These are phyloP conservation scores for Chalciporus piperatoides DNA, from an alignment of 1,284 basidiomycete genomes.

Conservation along the genomic window DNA sequence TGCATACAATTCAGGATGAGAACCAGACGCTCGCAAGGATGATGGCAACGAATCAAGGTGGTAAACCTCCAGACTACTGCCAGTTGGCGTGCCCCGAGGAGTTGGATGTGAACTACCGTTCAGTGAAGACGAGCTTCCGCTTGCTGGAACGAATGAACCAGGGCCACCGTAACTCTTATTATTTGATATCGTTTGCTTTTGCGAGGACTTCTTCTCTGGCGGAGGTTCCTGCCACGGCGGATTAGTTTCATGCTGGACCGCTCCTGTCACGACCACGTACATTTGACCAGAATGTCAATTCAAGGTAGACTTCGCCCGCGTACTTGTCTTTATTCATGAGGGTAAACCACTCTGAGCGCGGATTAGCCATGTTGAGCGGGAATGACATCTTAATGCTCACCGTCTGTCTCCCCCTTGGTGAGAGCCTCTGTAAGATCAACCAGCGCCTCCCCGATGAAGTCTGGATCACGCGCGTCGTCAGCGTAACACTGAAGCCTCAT, in stretches of 20 bases:
- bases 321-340: conserved; percentile 89
- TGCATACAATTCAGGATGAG: conserved; percentile 67
- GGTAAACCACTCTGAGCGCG: conserved; percentile 84
- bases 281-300: conserved; percentile 95
- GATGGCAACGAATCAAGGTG: conserved; percentile 56
- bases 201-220: conserved; percentile 62
- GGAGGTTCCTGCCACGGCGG: conserved; percentile 54
- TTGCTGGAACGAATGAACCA: conserved; percentile 65
- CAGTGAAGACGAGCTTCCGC: conserved; percentile 34
- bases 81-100: conserved; percentile 38
- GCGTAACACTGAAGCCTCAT: conserved; percentile 90
- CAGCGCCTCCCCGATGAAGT: conserved; percentile 88
- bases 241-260: conserved; percentile 9
- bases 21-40: conserved; percentile 54
- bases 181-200: conserved; percentile 47
- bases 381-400: conserved; percentile 43
- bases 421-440: conserved; percentile 90
- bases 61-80: conserved; percentile 37
- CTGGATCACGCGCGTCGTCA: conserved; percentile 93
- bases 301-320: conserved; percentile 89
- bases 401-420: conserved; percentile 95
- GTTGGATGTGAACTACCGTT: conserved; percentile 23
- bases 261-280: conserved; percentile 48
- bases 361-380: conserved; percentile 11
- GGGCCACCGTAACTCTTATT: conserved; percentile 71